Evolutionary conservation across 495 filamentous ascomycete species (phyloP), one percentile per base, ranked within the genome.

Genomic region (Talaromyces ruber): DNA sequence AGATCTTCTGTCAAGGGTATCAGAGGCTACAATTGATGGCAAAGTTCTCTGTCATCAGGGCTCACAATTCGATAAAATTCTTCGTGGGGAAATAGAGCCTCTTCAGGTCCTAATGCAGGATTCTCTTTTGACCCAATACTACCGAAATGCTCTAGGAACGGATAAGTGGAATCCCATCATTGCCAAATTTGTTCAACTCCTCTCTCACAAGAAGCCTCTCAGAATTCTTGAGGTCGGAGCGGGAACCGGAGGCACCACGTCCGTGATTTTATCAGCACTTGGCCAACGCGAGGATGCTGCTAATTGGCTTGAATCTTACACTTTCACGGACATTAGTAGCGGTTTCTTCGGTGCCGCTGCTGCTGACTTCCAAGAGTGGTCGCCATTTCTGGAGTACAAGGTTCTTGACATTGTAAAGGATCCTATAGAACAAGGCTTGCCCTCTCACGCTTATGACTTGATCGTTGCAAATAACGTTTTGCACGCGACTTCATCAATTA

Each of bases 151-250:
- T 4, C 22, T 37, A 14, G 32, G 32, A 37, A 37, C 32, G 9
- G 32, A 37, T 14, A 37, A 50, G n/a, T 50, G 45, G 45, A 50
- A 50, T 18, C 67, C 71, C 8, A 62, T 66, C 1, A 64, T 72
- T n/a, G 60, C 63, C 14, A 69, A 55, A 26, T 69, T 62, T 39
- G 63, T 78, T 3, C 67, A 71, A n/a, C 59, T 65, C 6, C 62
- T 76, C 1, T 67, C 70, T 1, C 68, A 75, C 55, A 72, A 76
- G 59, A 71, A 76, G 32, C 73, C 78, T 0, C 59, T 79, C 5
- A 72, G 71, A 1, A 67, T 82, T 11, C 70, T 85, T 2, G 83
- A 85, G 62, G 72, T 86, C 25, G 83, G 83, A 4, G 78, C 78
- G 0, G 82, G 80, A 0, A 84, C 80, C 8, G 83, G 81, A 14